Base-by-base conservation (phyloP, 2,329 filamentous ascomycete species). In the Colletotrichum tropicale region DNA sequence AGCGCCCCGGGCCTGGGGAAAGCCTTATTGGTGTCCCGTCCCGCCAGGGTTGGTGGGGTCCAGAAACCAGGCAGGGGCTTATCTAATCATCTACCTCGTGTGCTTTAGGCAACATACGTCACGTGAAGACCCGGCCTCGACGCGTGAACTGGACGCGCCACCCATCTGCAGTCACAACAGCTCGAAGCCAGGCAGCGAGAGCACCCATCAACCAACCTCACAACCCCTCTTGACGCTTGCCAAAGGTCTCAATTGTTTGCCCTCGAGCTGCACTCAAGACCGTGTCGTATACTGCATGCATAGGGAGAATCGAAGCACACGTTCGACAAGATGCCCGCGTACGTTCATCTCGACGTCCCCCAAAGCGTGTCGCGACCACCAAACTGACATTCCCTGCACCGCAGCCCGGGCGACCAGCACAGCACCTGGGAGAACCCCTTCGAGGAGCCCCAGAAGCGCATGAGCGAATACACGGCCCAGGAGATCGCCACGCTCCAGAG, bases 401-500 rank as follows among this genome's bases (percentile, higher is more conserved):
- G 62, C 82, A 95, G 93, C 79, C 90, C 92, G 79, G 93, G 93
- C 82, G 92, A 94, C 81, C 93, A 95, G 84, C 92, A 93, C 84
- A 82, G 83, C 69, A 77, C 82, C 77, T 88, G 91, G 81, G 84
- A 86, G 81, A 98, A 98, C 82, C 96, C 96, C 9, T 99, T 97
- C 84, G 93, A 95, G 83, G 94, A 96, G 79, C 84, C 87, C 3
- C 90, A 89, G 81, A 91, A 90, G 66, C 91, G 91, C 56, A 90
- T 98, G 34, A 93, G 91, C 68, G 92, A 94, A 82, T 99, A 95
- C 87, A 98, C 96, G 1, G 95, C 96, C n/a, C 89, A 92, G 79
- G 94, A 99, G 83, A 96, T 98, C 74, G 96, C 96, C 26, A 96
- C 95, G 0, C 89, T 99, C 16, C 94, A 98, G 81, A 92, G 92